phyloP scores from a whole-genome alignment of 169 alveolate species.

The Eimeria tenella region DNA sequence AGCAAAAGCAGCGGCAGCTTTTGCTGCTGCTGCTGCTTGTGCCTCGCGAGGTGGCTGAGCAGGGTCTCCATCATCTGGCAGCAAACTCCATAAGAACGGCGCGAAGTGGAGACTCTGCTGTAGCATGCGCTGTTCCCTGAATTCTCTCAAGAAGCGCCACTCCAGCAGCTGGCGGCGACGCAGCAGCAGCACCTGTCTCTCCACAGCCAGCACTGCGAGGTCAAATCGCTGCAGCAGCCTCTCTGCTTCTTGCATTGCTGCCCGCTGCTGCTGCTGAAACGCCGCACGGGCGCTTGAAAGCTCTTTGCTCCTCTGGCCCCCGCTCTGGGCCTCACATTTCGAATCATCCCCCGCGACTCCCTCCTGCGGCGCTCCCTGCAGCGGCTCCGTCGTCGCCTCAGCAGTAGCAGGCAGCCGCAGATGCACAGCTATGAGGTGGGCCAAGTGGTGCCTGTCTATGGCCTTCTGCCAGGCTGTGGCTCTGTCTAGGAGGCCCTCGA shows the following conservation, averaged over 20 bases:
- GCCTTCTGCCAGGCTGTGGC: conserved; percentile 77
- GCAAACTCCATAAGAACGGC: conserved; percentile 69
- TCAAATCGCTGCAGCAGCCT: conserved; percentile 60
- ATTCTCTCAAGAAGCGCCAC: conserved; percentile 75
- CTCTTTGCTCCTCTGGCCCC: not conserved
- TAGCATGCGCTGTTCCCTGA: conserved; percentile 72
- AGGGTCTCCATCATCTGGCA: conserved; percentile 23
- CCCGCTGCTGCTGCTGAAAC: conserved; percentile 11
- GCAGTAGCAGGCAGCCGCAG: not conserved
- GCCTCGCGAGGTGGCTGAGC: conserved; percentile 41
- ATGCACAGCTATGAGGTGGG: conserved; percentile 38
- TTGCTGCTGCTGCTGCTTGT: conserved; percentile 38
- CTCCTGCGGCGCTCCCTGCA: not conserved
- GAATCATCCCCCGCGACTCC: not conserved
- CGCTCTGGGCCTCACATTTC: not conserved
- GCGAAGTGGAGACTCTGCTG: conserved; percentile 62
- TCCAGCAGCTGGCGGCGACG: conserved; percentile 79
- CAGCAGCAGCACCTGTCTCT: conserved; percentile 77
- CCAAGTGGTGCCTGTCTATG: conserved; percentile 66
- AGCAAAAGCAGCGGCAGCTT: not conserved
- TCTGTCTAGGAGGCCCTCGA: conserved; percentile 78
- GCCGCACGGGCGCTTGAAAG: not conserved
- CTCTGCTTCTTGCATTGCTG: conserved; percentile 43
- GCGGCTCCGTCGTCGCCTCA: conserved; percentile 1
- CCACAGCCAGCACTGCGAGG: conserved; percentile 70